Evolutionary conservation across 352 stramenopile genomes (phyloP), one percentile per base, ranked within the genome.

Genomic region (Globisporangium lucens): DNA sequence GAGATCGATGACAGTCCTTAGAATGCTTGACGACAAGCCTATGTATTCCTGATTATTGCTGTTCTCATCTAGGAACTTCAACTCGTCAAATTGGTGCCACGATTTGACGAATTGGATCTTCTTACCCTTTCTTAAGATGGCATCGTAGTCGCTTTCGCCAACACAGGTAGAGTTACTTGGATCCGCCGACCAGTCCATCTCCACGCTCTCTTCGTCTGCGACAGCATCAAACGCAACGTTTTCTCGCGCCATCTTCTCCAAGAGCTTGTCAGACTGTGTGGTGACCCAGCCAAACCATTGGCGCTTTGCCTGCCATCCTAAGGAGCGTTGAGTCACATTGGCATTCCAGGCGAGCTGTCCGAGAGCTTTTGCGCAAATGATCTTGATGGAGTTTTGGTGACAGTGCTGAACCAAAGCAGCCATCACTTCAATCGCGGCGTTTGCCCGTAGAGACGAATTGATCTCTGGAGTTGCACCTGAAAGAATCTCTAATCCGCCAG

Each of bases 261-360:
- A 20, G 9, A 89, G 72, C 0, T 51, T 52, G 3, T 72, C 69
- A 0, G 86, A 87, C 10, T 83, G 71, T 0, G 10, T 61, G 10
- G 73, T 67, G 56, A 89, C 70, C 78, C 82, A 93, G 35, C 72
- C 47, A 35, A 89, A 80, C 86, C 86, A 94, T 27, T 73, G 74
- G 20, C 69, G 70, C 63, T 91, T 94, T 12, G 86, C 86, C 35
- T 80, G 75, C 84, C 84, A 93, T 0, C 86, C 86, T 2, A 94
- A 43, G 0, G 76, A 73, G 5, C 86, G 74, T 1, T 72, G 69
- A 0, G 86, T 90, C 3, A 71, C 71, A 57, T 91, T 90, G 17
- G 79, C 68, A 71, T 94, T 91, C 86, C 86, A 94, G 13, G 74
- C 74, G 30, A 94, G 46, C 35, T 80, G 72, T 6, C 84, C 86